Evolutionary conservation across 2,329 filamentous ascomycete genomes (phyloP).

Genomic region (Claviceps sp.): DNA sequence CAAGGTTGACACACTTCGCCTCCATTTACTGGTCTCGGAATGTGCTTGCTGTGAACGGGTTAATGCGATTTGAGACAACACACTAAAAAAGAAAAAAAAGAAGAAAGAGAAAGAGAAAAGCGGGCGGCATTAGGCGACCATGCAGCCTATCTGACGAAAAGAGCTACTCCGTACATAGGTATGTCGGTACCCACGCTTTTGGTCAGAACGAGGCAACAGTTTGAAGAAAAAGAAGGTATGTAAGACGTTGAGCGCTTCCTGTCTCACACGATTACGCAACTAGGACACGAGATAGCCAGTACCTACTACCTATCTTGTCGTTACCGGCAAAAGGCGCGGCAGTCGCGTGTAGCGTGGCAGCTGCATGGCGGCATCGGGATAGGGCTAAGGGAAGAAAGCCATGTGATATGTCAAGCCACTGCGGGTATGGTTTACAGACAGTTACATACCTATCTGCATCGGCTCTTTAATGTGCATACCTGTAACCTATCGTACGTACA

Average conservation of each 20-base stretch:
- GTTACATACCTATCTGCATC: background rate
- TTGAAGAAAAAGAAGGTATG: background rate
- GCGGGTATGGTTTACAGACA: constrained; percentile 1
- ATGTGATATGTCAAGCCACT: background rate
- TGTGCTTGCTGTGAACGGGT: background rate
- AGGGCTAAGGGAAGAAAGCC: background rate
- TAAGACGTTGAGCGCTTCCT: too few relatives aligned
- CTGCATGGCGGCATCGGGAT: background rate
- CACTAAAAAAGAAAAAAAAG: too few relatives aligned
- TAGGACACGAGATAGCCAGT: too few relatives aligned
- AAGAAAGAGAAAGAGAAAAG: background rate
- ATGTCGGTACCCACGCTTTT: background rate
- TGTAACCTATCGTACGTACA: background rate
- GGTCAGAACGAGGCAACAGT: background rate
- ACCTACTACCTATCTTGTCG: background rate
- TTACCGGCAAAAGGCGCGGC: background rate
- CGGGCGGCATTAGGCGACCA: background rate
- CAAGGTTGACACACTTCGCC: background rate
- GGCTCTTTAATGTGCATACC: background rate
- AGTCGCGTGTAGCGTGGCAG: background rate
- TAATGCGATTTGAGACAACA: background rate
- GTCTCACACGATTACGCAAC: background rate
- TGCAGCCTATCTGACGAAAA: background rate
- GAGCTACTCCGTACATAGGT: background rate
- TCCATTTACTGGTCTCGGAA: background rate